phyloP scores from a whole-genome alignment of 108 stramenopile genomes.

The Nitzschia sp. region DNA sequence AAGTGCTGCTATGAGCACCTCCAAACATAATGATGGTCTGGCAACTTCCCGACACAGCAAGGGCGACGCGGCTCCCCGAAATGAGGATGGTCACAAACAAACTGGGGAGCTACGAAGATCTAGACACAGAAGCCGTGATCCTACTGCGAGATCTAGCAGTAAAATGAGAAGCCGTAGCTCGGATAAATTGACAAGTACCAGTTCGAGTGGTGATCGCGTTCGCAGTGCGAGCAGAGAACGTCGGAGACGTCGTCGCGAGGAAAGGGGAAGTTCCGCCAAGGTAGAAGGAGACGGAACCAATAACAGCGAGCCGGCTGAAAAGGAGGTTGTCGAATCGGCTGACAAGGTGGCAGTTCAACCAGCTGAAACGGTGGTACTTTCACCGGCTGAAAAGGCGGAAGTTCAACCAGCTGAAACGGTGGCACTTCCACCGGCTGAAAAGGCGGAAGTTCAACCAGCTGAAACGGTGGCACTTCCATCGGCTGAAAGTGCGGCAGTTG shows the following conservation, averaged over 20 bases:
- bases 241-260: not conserved
- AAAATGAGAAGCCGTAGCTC: not conserved
- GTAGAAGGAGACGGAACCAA: not conserved
- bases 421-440: too few species aligned
- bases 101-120: not conserved
- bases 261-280: not conserved
- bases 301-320: not conserved
- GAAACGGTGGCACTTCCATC: not conserved
- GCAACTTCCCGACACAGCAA: not conserved
- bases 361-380: too few species aligned
- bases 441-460: too few species aligned
- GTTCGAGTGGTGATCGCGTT: not conserved
- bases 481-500: too few species aligned
- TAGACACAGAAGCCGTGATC: not conserved
- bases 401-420: too few species aligned
- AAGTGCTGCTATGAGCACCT: not conserved
- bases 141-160: not conserved
- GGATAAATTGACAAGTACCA: not conserved
- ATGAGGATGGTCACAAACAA: not conserved
- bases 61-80: not conserved
- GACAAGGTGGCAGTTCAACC: too few species aligned
- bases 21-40: not conserved
- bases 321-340: too few species aligned
- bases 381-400: too few species aligned
- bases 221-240: not conserved